phyloP scores from a whole-genome alignment of 208 protist genomes.

The Angomonas desouzai region DNA sequence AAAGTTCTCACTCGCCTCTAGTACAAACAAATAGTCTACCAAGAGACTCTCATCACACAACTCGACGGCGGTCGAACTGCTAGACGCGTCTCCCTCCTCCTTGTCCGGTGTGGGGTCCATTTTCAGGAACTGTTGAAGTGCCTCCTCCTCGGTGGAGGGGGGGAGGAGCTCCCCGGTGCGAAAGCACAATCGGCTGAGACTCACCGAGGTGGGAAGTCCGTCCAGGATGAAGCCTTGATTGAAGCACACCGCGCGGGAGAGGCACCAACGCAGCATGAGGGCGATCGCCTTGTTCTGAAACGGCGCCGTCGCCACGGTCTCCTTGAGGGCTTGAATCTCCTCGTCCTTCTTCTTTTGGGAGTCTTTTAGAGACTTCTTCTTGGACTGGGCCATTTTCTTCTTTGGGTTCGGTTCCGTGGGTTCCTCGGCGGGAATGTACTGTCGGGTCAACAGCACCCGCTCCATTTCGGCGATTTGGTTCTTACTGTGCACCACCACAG shows the following conservation, averaged over 20 bases:
- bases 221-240: conserved; percentile 93
- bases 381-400: conserved; percentile 21
- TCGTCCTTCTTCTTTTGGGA: conserved; percentile 65
- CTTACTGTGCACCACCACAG: conserved; percentile 34
- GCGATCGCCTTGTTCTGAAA: conserved; percentile 80
- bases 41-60: conserved; percentile 46
- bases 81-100: conserved; percentile 16
- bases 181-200: conserved; percentile 85
- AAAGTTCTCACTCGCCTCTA: conserved; percentile 71
- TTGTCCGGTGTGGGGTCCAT: conserved; percentile 16
- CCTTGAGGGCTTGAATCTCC: conserved; percentile 53
- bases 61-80: conserved; percentile 25
- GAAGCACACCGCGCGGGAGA: conserved; percentile 71
- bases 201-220: conserved; percentile 84
- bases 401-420: conserved; percentile 45
- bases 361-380: conserved; percentile 40
- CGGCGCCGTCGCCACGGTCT: conserved; percentile 53
- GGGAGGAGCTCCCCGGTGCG: conserved; percentile 34
- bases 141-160: conserved; percentile 78
- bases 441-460: conserved; percentile 67
- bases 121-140: conserved; percentile 27
- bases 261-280: conserved; percentile 87
- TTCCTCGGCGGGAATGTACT: conserved; percentile 27
- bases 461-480: conserved; percentile 73
- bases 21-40: conserved; percentile 74